phyloP scores from a whole-genome alignment of 2,329 filamentous ascomycete species.

The Rhytidhysteron rufulum region DNA sequence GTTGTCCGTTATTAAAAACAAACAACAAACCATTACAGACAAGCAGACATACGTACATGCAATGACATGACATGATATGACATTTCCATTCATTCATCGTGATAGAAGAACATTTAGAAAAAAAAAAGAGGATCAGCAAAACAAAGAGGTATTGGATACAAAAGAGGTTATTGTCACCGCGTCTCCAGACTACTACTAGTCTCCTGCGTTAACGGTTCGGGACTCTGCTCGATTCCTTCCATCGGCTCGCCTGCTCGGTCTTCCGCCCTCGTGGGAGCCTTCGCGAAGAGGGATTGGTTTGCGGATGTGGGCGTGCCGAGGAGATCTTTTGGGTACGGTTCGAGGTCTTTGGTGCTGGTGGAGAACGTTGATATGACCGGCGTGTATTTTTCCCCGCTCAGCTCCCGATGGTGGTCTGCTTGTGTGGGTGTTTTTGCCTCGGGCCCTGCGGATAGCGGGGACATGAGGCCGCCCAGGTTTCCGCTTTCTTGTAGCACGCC shows the following conservation, averaged over 20 bases:
- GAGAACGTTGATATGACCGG: slow-evolving; percentile 51
- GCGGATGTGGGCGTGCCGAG: slow-evolving; percentile 34
- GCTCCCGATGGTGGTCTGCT: slow-evolving; percentile 25
- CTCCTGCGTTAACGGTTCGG: slow-evolving; percentile 8
- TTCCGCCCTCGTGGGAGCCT: slow-evolving; percentile 12
- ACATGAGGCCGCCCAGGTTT: slow-evolving; percentile 19
- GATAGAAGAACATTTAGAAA: no score
- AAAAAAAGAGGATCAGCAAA: no score
- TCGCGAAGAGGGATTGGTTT: slow-evolving; percentile 16
- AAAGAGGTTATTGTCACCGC: neutral
- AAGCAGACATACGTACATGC: no score
- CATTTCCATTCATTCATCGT: no score
- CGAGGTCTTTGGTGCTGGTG: slow-evolving; percentile 49
- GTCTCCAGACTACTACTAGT: no score
- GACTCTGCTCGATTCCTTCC: slow-evolving; percentile 21
- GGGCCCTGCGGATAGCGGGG: slow-evolving; percentile 28
- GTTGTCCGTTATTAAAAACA: no score
- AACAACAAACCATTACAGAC: no score
- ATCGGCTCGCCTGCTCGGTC: slow-evolving; percentile 19
- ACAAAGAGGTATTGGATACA: no score
- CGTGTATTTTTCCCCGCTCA: slow-evolving; percentile 24
- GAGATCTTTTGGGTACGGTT: slow-evolving; percentile 42
- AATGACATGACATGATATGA: no score
- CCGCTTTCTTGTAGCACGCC: slow-evolving; percentile 18
- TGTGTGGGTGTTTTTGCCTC: slow-evolving; percentile 40